phyloP scores from a whole-genome alignment of 2,329 filamentous ascomycete species.

The Rachicladosporium sp. region DNA sequence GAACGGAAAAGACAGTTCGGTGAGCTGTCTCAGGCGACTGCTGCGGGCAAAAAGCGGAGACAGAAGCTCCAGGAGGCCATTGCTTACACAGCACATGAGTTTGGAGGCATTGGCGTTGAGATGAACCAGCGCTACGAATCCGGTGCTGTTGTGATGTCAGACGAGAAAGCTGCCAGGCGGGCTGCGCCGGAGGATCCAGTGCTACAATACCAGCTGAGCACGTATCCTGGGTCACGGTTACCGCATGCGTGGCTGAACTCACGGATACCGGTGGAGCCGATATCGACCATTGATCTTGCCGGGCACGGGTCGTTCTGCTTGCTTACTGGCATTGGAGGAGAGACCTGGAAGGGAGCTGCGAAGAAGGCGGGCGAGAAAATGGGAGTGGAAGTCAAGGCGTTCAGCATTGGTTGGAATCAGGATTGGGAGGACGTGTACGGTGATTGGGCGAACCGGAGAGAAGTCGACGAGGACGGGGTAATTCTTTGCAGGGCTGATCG shows the following conservation, averaged over 20 bases:
- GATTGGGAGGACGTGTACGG: slow-evolving; percentile 52
- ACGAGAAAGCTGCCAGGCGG: slow-evolving; percentile 15
- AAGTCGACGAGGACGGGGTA: slow-evolving; percentile 45
- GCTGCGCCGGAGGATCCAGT: slow-evolving; percentile 27
- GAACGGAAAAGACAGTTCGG: slow-evolving; percentile 18
- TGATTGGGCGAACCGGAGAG: slow-evolving; percentile 44
- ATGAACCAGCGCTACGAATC: slow-evolving; percentile 47
- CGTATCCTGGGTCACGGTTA: slow-evolving; percentile 47
- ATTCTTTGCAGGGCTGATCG: slow-evolving; percentile 48
- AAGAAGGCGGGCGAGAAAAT: slow-evolving; percentile 25
- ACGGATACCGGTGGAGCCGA: slow-evolving; percentile 28
- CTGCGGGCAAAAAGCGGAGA: slow-evolving; percentile 26
- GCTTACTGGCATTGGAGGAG: slow-evolving; percentile 41
- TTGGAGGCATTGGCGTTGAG: slow-evolving; percentile 45
- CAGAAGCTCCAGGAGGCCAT: slow-evolving; percentile 18
- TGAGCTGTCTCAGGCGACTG: slow-evolving; percentile 17
- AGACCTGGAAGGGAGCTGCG: slow-evolving; percentile 42
- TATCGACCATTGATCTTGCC: slow-evolving; percentile 49
- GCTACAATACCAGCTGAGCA: slow-evolving; percentile 25
- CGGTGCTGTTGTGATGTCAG: slow-evolving; percentile 22
- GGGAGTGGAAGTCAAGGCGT: slow-evolving; percentile 36
- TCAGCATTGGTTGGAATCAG: slow-evolving; percentile 44
- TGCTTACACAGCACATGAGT: slow-evolving; percentile 24
- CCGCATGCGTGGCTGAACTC: slow-evolving; percentile 52
- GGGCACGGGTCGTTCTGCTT: slow-evolving; percentile 40